Base-by-base conservation (phyloP, 345 rosid species). In the Salix exigua region DNA sequence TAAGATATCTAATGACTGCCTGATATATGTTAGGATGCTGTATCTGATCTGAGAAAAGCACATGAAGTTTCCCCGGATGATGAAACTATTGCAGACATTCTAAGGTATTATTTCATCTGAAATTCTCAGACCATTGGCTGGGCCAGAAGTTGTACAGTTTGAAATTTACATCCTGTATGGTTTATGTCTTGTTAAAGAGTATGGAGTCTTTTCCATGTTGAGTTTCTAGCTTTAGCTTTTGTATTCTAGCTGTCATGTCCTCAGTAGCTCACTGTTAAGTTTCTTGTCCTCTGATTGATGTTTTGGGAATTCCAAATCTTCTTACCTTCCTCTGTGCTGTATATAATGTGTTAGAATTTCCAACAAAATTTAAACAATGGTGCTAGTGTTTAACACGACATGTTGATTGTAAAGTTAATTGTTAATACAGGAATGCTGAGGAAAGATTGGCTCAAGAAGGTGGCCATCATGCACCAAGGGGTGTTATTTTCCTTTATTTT, bases 51-150 rank as follows among this genome's bases (percentile, higher is more conserved):
- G 87, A 86, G 84, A 71, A 88, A 89, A 73, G 98, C 98, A 73
- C 90, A 44, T 80, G 94, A 96, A 85, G 85, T 87, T 76, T 92
- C 91, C 65, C 96, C 97, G 63, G 93, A 87, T 78, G 99, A 94
- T 72, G 98, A 92, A 81, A 96, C 96, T 19, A 87, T 96, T 78
- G 87, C 90, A 0, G 87, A 87, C 77, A 94, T 92, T 50, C 78
- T 94, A 72, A 94, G 97, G 99, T 94, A 87, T 78, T 68, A 40
- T 58, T 76, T 68, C 69, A 66, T 70, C 65, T 76, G 62, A 31
- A 60, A 28, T 67, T 73, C n/a, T 40, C 33, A 17, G 65, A 65
- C 31, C 67, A 75, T 12, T 70, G 33, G 12, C 1, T 61, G 48
- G 30, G 21, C 70, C 23, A 19, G 37, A 74, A 50, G 74, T 25